phyloP scores from a whole-genome alignment of 129 eudicot species.

The Flaveria robusta region DNA sequence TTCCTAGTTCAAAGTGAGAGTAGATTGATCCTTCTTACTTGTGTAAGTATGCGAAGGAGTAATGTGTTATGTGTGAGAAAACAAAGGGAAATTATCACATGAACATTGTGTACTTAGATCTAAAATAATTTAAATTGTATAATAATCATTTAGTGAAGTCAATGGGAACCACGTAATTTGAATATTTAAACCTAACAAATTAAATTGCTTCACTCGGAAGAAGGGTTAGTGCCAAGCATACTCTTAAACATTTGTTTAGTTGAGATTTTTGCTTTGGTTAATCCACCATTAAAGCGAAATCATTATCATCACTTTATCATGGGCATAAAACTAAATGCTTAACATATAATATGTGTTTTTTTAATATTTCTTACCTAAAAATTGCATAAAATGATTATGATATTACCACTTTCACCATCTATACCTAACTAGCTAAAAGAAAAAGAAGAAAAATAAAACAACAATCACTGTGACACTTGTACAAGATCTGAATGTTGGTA shows the following conservation, averaged over 20 bases:
- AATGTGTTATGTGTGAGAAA: too few species aligned
- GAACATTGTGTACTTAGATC: too few species aligned
- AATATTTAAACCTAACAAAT: constrained; percentile 14
- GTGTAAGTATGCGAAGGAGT: too few species aligned
- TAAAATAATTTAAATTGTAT: too few species aligned
- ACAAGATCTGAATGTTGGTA: too few species aligned
- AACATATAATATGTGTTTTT: neutral
- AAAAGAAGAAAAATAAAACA: too few species aligned
- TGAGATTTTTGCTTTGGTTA: constrained; percentile 10
- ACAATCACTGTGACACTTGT: too few species aligned
- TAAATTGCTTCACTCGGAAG: constrained; percentile 24
- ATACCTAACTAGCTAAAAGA: neutral
- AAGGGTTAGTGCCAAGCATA: constrained; percentile 33
- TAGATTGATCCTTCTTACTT: too few species aligned
- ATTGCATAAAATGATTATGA: neutral
- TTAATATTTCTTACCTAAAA: neutral
- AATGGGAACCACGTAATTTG: constrained; percentile 29
- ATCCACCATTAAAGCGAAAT: constrained; percentile 4
- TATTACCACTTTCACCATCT: neutral
- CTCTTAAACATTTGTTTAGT: constrained; percentile 10
- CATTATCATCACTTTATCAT: neutral
- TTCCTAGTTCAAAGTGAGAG: too few species aligned
- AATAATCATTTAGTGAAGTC: neutral
- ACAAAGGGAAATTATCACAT: too few species aligned
- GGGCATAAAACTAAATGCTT: neutral